Conservation (phyloP, 768 basidiomycete genomes). For the Pisolithus tinctorius region DNA sequence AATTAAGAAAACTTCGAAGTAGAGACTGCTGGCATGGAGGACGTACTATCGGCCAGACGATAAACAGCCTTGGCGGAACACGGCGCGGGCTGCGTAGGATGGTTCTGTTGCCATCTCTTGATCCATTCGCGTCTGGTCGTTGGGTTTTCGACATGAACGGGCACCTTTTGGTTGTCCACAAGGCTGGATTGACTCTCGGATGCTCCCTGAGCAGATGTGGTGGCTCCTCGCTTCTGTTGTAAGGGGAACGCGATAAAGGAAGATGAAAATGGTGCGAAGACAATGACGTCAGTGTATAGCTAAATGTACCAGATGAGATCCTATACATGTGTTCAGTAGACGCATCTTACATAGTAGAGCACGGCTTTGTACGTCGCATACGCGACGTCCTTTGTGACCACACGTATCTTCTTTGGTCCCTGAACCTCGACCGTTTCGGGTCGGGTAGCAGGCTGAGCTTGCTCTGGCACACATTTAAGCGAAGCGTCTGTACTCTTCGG, state of each 20-base stretch:
- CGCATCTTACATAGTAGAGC: conserved; percentile 64
- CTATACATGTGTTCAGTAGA: not conserved
- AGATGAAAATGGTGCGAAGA: conserved; percentile 80
- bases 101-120: conserved; percentile 52
- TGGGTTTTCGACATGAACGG: conserved; percentile 17
- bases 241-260: conserved; percentile 37
- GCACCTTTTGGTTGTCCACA: conserved; percentile 14
- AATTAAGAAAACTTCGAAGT: not conserved
- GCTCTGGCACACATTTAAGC: conserved; percentile 11
- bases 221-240: conserved; percentile 7
- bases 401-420: conserved; percentile 47
- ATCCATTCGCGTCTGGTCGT: conserved; percentile 64
- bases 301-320: conserved; percentile 19
- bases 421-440: conserved; percentile 9
- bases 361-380: conserved; percentile 60
- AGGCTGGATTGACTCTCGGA: conserved; percentile 32
- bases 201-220: conserved; percentile 15
- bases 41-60: conserved; percentile 74
- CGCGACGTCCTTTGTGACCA: conserved; percentile 51
- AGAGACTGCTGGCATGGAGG: not conserved
- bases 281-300: conserved; percentile 82
- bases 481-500: conserved; percentile 25
- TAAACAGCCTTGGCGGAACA: conserved; percentile 85
- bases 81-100: conserved; percentile 58
- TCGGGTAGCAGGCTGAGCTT: not conserved